Base-by-base conservation (phyloP, 345 rosid genomes). In the Linum lewisii region DNA sequence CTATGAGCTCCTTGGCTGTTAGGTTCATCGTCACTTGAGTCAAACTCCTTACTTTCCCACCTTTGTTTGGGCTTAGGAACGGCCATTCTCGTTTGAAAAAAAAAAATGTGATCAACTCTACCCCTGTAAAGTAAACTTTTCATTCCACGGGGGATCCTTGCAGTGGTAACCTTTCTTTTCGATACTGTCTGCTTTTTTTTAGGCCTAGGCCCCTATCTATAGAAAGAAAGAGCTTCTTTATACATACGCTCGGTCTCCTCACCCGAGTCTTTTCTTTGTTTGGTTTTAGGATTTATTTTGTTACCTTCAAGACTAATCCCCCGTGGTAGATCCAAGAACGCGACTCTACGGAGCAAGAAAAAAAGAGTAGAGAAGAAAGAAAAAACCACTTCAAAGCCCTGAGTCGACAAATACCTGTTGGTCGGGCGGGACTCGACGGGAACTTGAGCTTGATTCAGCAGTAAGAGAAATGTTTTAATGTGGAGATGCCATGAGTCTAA, bases 281-380 rank as follows among this genome's bases (percentile, higher is more conserved):
- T 42, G 47, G 47, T 42, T 42, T 42, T 10, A 42, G 47, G 47
- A 42, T 42, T 0, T 7, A 42, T 42, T 42, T 42, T 10, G 47
- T 42, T 42, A 42, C 47, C 47, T 42, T 42, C 47, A 42, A 42
- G 47, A 10, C 47, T 42, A 42, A 42, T 42, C 47, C 47, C n/a
- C 11, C 47, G 47, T 42, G 47, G 47, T 42, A 42, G 47, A 42
- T 42, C 47, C 47, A 42, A 42, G 47, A 42, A 15, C 47, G 47
- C 47, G 47, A 42, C 47, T 42, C 47, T 42, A 42, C 47, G 18
- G 11, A 42, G 47, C 47, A 42, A 42, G 47, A 42, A 42, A 42
- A 42, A 42, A 42, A 42, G 47, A 42, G 47, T 42, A 10, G 47
- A 42, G 47, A 42, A 42, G 66, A 63, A 29, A 29, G 34, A 29